phyloP scores from a whole-genome alignment of 2,329 filamentous ascomycete genomes.

The Pseudocercospora pini-densiflorae region DNA sequence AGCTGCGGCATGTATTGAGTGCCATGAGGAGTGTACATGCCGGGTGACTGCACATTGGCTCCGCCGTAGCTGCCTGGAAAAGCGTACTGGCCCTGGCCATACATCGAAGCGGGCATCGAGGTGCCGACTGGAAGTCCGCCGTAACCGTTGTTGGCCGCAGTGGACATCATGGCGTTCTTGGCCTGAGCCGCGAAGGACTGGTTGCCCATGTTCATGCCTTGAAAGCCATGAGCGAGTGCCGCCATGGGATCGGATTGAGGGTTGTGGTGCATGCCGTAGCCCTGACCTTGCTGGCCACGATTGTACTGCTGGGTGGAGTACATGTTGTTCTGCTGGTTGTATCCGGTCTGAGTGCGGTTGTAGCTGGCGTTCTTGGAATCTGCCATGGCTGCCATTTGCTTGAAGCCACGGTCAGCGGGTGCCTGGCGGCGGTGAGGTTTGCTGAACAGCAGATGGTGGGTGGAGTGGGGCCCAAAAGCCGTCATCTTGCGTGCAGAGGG shows the following conservation, averaged over 20 bases:
- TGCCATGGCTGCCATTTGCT: constrained; percentile 40
- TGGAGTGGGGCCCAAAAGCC: constrained; percentile 17
- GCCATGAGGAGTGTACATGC: constrained; percentile 51
- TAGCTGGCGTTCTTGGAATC: constrained; percentile 40
- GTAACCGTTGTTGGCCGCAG: constrained; percentile 35
- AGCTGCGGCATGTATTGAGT: constrained; percentile 50
- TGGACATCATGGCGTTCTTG: constrained; percentile 41
- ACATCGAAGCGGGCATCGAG: constrained; percentile 39
- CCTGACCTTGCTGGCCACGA: constrained; percentile 37
- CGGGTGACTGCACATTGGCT: constrained; percentile 40
- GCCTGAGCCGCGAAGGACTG: constrained; percentile 41
- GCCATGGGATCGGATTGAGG: constrained; percentile 39
- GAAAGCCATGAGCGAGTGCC: constrained; percentile 45
- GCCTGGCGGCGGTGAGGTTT: constrained; percentile 25
- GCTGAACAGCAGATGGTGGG: constrained; percentile 26
- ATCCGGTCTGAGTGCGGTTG: constrained; percentile 36
- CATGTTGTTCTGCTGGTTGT: constrained; percentile 35
- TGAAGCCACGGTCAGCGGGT: constrained; percentile 27
- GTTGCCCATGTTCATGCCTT: constrained; percentile 45
- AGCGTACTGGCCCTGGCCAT: constrained; percentile 40
- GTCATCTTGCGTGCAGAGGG: constrained; percentile 22
- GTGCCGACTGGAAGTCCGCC: constrained; percentile 33
- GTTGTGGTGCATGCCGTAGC: constrained; percentile 41
- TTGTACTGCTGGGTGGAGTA: constrained; percentile 39
- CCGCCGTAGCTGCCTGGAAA: constrained; percentile 38